Percentiles rank a stretch among this genome's conserved stretches.
phyloP scores from a whole-genome alignment of 192 early-diverging fungal species.

The Backusella liffmaniae region DNA sequence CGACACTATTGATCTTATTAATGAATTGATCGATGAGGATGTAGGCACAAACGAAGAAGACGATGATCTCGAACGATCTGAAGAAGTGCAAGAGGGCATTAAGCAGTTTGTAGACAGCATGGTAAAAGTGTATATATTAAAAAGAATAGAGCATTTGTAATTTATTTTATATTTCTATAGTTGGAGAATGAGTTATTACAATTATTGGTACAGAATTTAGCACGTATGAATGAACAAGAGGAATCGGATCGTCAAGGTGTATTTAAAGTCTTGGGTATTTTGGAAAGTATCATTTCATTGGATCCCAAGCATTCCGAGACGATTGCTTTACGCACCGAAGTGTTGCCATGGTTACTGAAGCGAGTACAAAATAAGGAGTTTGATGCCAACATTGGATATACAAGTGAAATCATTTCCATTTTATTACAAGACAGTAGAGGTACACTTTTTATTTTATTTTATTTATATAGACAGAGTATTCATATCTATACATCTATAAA shows the following conservation, averaged over 20 bases:
- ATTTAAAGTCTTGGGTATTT: slow-evolving; percentile 78
- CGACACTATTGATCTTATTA: slow-evolving; percentile 80
- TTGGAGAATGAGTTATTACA: slow-evolving; percentile 65
- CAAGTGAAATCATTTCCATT: slow-evolving; percentile 83
- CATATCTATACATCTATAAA: background rate
- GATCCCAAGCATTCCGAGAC: slow-evolving; percentile 63
- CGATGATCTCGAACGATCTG: slow-evolving; percentile 61
- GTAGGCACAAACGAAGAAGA: slow-evolving; percentile 53
- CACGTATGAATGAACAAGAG: slow-evolving; percentile 72
- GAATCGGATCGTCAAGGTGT: slow-evolving; percentile 82
- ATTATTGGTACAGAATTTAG: slow-evolving; percentile 78
- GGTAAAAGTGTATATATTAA: slow-evolving; percentile 31
- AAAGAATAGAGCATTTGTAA: background rate
- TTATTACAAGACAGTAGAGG: slow-evolving; percentile 69
- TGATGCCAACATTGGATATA: slow-evolving; percentile 86
- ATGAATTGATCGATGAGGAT: slow-evolving; percentile 92
- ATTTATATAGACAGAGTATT: background rate
- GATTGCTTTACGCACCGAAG: slow-evolving; percentile 59
- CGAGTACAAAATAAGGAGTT: slow-evolving; percentile 61
- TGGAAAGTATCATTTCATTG: slow-evolving; percentile 85
- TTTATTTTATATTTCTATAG: background rate
- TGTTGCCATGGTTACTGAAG: slow-evolving; percentile 76
- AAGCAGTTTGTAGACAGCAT: slow-evolving; percentile 67
- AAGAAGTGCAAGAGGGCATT: slow-evolving; percentile 52
- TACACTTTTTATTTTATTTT: slow-evolving; percentile 13